Evolutionary conservation across 176 grass and related monocot species (phyloP).

Genomic region (sorghum (Sorghum bicolor)): Sorghum_bicolor_NCBIv3 NC_012871.2:29505001-29505500

Average conservation of each 20-base stretch:
- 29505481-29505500: constrained; percentile 32
- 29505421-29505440: constrained; percentile 40
- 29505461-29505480: constrained; percentile 48
- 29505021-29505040: constrained; percentile 59
- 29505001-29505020: constrained; percentile 56
- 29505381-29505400: constrained; percentile 85
- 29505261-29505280: constrained; percentile 74
- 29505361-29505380: constrained; percentile 68
- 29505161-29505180: not conserved
- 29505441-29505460: constrained; percentile 53
- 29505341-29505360: constrained; percentile 42
- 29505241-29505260: constrained; percentile 42
- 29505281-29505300: constrained; percentile 59
- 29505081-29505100: constrained; percentile 9
- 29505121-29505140: not conserved
- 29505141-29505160: not conserved
- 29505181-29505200: not conserved
- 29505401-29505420: constrained; percentile 34
- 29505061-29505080: constrained; percentile 38
- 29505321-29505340: constrained; percentile 44
- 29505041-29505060: constrained; percentile 47
- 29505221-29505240: constrained; percentile 47
- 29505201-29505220: not conserved
- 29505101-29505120: constrained; percentile 1
- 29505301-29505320: constrained; percentile 51